These are phyloP conservation scores for Pilaira anomala DNA, from an alignment of 192 early-diverging fungal genomes.

Conservation along the genomic window DNA sequence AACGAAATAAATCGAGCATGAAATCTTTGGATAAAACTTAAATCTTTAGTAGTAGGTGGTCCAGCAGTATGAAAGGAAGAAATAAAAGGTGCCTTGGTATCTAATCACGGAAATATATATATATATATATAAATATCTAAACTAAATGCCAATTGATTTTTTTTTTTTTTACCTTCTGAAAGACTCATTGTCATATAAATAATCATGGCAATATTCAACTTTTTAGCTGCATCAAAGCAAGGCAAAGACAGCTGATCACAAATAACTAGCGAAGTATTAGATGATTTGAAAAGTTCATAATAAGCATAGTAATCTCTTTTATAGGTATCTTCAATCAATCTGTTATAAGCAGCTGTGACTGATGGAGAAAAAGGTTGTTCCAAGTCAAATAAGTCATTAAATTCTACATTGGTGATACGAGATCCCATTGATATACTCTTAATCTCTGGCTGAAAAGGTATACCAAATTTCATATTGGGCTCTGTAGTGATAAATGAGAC, in stretches of 20 bases:
- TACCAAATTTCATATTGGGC: neutral
- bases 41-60: neutral
- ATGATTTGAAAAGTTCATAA: neutral
- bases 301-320: neutral
- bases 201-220: neutral
- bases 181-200: neutral
- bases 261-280: neutral
- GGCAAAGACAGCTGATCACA: neutral
- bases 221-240: neutral
- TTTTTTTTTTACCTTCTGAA: neutral
- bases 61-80: neutral
- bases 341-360: neutral
- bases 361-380: neutral
- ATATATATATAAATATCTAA: too few relatives aligned
- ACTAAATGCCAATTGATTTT: too few relatives aligned
- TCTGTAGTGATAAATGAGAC: conserved; percentile 5
- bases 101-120: neutral
- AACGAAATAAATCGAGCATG: neutral
- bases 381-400: neutral
- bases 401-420: neutral
- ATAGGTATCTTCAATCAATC: neutral
- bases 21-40: neutral
- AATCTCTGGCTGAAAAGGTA: neutral
- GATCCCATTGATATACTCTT: neutral
- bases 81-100: neutral